Conservation (phyloP, 2,329 filamentous ascomycete genomes). For the Onygena corvina region DNA sequence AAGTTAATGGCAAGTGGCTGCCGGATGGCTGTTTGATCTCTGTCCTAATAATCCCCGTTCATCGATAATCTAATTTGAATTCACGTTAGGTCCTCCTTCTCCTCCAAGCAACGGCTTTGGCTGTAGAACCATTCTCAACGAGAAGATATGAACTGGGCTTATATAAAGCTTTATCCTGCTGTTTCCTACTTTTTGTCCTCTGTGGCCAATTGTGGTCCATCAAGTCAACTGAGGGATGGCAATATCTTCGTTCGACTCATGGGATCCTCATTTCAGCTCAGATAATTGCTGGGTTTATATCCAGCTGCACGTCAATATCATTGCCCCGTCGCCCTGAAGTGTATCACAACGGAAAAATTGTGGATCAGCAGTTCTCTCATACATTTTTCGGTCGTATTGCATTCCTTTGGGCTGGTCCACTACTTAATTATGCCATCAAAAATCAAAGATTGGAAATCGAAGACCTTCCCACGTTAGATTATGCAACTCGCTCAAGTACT, state of each 20-base stretch:
- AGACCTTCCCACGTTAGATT: slow-evolving; percentile 52
- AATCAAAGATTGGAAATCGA: slow-evolving; percentile 50
- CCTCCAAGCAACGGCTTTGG: slow-evolving; percentile 26
- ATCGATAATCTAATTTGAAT: neutral
- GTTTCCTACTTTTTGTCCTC: slow-evolving; percentile 16
- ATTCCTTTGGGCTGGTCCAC: slow-evolving; percentile 50
- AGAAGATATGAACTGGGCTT: slow-evolving; percentile 24
- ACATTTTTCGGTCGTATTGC: slow-evolving; percentile 52
- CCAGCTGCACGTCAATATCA: slow-evolving; percentile 40
- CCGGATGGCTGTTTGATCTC: neutral
- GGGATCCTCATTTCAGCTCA: slow-evolving; percentile 14
- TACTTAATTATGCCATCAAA: slow-evolving; percentile 45
- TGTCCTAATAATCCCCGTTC: neutral
- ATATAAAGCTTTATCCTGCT: slow-evolving; percentile 23
- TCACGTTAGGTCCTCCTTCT: slow-evolving; percentile 21
- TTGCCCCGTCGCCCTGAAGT: slow-evolving; percentile 58
- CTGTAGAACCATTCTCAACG: slow-evolving; percentile 25
- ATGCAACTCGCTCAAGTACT: slow-evolving; percentile 42
- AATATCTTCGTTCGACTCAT: neutral
- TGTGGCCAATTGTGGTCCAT: slow-evolving; percentile 13
- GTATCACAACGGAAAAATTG: slow-evolving; percentile 45
- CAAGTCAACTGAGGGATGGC: slow-evolving; percentile 4
- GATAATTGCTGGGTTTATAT: slow-evolving; percentile 26
- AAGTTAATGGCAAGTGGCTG: slow-evolving; percentile 25
- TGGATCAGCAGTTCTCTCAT: slow-evolving; percentile 52